A percentile compares a stretch with the other conserved stretches of the same genome.
These are phyloP conservation scores for Juglanconis sp. DNA, from an alignment of 2,329 filamentous ascomycete species.

Conservation along the genomic window DNA sequence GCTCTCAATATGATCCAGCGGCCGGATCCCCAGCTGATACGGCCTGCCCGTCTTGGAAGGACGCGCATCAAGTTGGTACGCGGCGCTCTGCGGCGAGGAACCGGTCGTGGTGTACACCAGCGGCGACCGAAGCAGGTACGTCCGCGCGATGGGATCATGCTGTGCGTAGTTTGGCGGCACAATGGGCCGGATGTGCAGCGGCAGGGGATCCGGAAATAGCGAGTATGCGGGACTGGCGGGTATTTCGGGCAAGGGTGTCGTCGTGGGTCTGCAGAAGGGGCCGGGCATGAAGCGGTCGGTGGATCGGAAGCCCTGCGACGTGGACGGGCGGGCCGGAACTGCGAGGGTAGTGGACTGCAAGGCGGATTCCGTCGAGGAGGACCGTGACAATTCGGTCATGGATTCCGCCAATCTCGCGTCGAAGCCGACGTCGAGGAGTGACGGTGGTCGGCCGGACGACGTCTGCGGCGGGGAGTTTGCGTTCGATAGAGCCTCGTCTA, in stretches of 20 bases:
- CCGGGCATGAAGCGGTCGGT: background rate
- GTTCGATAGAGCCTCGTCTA: background rate
- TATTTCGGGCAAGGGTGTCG: background rate
- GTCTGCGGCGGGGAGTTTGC: background rate
- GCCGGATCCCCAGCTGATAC: conserved; percentile 8
- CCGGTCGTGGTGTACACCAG: conserved; percentile 12
- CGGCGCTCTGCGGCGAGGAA: conserved; percentile 8
- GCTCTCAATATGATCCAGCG: conserved; percentile 12
- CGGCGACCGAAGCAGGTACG: conserved; percentile 5
- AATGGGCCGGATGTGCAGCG: conserved; percentile 3
- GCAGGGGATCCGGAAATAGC: background rate
- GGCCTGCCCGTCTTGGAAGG: conserved; percentile 6
- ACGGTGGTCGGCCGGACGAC: background rate
- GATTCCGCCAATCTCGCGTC: background rate
- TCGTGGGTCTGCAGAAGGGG: background rate
- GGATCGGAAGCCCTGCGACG: background rate
- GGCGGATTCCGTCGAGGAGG: background rate
- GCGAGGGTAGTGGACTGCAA: background rate
- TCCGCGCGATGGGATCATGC: conserved; percentile 8
- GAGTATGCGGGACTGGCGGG: conserved; percentile 4
- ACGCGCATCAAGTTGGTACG: conserved; percentile 7
- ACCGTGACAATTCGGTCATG: background rate
- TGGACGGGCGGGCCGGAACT: conserved; percentile 1
- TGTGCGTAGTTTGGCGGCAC: conserved; percentile 8
- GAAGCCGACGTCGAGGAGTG: background rate